Conservation (phyloP, 1,139 yeast species). For the Candida sanyaensis region DNA sequence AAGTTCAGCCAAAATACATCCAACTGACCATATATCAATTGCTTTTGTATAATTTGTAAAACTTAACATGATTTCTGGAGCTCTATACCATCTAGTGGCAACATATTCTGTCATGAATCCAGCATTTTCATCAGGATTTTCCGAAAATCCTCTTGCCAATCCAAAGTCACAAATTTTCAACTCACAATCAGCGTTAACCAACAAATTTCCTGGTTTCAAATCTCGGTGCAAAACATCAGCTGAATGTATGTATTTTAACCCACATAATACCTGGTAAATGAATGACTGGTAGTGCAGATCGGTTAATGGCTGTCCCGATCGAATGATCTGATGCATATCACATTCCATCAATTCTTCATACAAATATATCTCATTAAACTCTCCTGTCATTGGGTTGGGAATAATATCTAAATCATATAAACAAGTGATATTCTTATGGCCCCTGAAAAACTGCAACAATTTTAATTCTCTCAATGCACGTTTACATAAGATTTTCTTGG, state of each 20-base stretch:
- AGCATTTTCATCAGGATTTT: conserved; percentile 80
- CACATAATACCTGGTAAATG: conserved; percentile 88
- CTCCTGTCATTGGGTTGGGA: conserved; percentile 64
- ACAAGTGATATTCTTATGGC: conserved; percentile 91
- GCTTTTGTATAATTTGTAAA: conserved; percentile 94
- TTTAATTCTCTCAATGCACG: conserved; percentile 88
- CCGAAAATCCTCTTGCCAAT: conserved; percentile 90
- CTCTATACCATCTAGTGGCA: conserved; percentile 97
- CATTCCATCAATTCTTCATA: conserved; percentile 98
- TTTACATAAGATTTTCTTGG: conserved; percentile 84
- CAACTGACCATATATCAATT: conserved; percentile 96
- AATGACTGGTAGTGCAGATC: conserved; percentile 95
- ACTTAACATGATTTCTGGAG: conserved; percentile 95
- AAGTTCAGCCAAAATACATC: conserved; percentile 92
- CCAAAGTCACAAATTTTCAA: conserved; percentile 97
- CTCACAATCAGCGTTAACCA: conserved; percentile 96
- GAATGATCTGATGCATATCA: conserved; percentile 94
- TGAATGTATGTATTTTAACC: conserved; percentile 83
- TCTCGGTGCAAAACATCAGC: conserved; percentile 96
- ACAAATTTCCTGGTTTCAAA: conserved; percentile 87
- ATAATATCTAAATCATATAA: conserved; percentile 92
- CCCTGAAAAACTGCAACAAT: conserved; percentile 85
- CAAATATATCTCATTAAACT: conserved; percentile 86
- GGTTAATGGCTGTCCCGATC: conserved; percentile 91
- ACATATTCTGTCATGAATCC: conserved; percentile 96